Conservation (phyloP, 352 stramenopile species). For the Phytophthora megakarya region DNA sequence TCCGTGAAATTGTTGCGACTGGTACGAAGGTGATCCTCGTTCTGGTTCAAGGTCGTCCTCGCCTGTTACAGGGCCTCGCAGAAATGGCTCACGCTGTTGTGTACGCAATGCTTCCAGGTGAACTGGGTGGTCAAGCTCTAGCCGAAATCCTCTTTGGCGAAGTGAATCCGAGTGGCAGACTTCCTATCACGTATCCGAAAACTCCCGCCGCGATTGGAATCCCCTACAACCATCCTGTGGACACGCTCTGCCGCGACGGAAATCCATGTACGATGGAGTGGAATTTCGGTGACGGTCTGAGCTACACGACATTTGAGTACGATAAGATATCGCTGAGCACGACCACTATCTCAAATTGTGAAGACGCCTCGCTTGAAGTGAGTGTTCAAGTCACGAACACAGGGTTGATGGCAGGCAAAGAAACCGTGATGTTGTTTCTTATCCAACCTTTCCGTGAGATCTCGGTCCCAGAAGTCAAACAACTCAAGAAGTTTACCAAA, state of each 20-base stretch:
- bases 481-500: slow-evolving; percentile 84
- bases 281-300: slow-evolving; percentile 69
- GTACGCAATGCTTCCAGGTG: slow-evolving; percentile 78
- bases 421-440: slow-evolving; percentile 83
- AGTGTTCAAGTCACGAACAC: slow-evolving; percentile 75
- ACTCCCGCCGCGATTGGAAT: slow-evolving; percentile 58
- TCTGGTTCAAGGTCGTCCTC: slow-evolving; percentile 77
- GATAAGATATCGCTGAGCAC: slow-evolving; percentile 45
- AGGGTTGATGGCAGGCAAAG: slow-evolving; percentile 60
- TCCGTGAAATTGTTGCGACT: slow-evolving; percentile 67
- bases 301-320: slow-evolving; percentile 73
- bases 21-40: slow-evolving; percentile 85
- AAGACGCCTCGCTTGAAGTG: slow-evolving; percentile 39
- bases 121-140: slow-evolving; percentile 83
- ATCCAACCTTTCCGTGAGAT: slow-evolving; percentile 63
- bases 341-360: slow-evolving; percentile 30
- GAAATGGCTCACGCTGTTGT: slow-evolving; percentile 73
- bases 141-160: slow-evolving; percentile 83
- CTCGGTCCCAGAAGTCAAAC: slow-evolving; percentile 76
- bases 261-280: slow-evolving; percentile 59
- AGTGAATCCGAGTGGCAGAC: slow-evolving; percentile 80
- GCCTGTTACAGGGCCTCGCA: slow-evolving; percentile 65
- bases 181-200: slow-evolving; percentile 88
- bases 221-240: slow-evolving; percentile 74
- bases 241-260: slow-evolving; percentile 46